Base-by-base conservation (phyloP, 305 asterid genomes). In the Solanum hybrid region DNA sequence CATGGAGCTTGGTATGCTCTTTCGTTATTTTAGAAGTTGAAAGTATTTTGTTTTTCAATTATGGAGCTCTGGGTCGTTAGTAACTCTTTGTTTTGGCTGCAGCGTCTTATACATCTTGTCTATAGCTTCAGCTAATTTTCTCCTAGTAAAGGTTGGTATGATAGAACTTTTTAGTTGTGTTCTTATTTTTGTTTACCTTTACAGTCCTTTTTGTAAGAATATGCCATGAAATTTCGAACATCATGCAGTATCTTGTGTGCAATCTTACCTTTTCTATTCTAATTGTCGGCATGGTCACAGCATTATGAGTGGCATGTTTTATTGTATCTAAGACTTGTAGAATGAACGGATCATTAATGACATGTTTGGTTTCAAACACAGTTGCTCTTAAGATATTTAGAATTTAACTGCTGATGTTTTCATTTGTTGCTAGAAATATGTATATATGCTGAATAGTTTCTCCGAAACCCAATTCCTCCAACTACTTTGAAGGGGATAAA, bases 1-100 rank as follows among this genome's bases (percentile, higher is more conserved):
- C 99, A 97, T n/a, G 99, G 96, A 60, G 96, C 97, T 90, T 95
- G 99, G 99, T 97, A 96, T 86, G 91, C 89, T 78, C 88, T 79
- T 88, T 80, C 51, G 80, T 40, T 79, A 71, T 76, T 86, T 60
- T 36, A 91, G 45, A 38, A 26, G 66, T 80, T 80, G 86, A 38
- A 38, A 38, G 86, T 38, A 2, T 6, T 37, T 38, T 80, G 35
- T 32, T 80, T 80, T 80, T 80, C 19, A 78, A 36, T 91, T 90
- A 87, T 89, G 90, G 73, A 79, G 91, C 42, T 87, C 81, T 77
- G 81, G 78, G 86, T 89, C 85, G 81, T 90, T 89, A 51, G 85
- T 69, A 42, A 91, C 84, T 88, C 89, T 85, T 77, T 72, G 31
- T 34, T 91, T 90, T 82, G 64, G 76, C 89, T 94, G 95, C 97